A percentile compares a stretch with the other conserved stretches of the same genome.
These are phyloP conservation scores for Euryodendron excelsum DNA, from an alignment of 148 eudicot genomes.

Conservation along the genomic window DNA sequence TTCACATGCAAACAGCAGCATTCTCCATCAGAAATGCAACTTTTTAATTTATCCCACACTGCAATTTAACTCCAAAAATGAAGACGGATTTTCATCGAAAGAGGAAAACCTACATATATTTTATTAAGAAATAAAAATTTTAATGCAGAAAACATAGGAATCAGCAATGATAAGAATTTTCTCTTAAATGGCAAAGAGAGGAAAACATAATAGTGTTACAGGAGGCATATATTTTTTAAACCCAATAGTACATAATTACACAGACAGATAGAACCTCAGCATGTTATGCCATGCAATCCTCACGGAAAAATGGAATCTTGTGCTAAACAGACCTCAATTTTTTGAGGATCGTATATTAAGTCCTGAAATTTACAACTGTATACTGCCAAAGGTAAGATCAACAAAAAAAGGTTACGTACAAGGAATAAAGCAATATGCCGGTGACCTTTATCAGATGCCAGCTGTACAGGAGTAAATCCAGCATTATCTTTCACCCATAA, in stretches of 20 bases:
- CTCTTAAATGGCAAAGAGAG: background rate
- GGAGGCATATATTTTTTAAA: too few species aligned
- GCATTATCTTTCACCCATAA: conserved; percentile 70
- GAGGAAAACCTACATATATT: background rate
- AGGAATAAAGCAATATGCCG: conserved; percentile 73
- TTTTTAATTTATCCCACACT: background rate
- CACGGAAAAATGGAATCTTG: background rate
- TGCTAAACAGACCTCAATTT: background rate
- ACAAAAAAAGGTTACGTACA: conserved; percentile 48
- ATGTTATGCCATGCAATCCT: conserved; percentile 1
- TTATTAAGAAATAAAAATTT: background rate
- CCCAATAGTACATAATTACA: too few species aligned
- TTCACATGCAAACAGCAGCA: background rate
- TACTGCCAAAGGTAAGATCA: conserved; percentile 3
- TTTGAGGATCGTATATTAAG: background rate
- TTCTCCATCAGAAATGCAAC: background rate
- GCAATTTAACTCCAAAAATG: background rate
- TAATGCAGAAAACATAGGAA: background rate
- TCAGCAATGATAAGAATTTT: background rate
- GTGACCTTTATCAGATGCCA: conserved; percentile 92
- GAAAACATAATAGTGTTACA: background rate
- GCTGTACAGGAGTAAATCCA: conserved; percentile 71
- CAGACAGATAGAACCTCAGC: background rate
- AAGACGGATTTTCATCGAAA: background rate
- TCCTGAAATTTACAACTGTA: background rate